Conservation (phyloP, 176 grass and related monocot genomes). For the Thinopyrum elongatum region DNA sequence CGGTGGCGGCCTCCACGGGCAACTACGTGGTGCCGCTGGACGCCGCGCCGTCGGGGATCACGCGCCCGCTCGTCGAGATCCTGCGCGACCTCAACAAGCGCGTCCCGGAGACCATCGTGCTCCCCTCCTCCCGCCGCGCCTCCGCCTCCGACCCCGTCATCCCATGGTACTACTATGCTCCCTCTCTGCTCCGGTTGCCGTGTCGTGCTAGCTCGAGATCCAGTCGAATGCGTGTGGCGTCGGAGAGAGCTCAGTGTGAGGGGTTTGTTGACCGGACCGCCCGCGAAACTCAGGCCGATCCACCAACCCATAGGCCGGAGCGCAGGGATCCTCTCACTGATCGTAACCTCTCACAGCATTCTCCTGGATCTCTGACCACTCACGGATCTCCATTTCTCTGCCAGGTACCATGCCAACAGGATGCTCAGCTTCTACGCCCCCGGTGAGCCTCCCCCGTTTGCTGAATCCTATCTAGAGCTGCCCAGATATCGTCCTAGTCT, state of each 20-base stretch:
- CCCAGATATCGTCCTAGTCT: neutral
- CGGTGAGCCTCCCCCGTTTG: conserved; percentile 43
- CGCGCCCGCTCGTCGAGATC: conserved; percentile 85
- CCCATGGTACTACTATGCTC: conserved; percentile 44
- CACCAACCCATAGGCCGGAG: neutral
- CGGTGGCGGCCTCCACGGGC: conserved; percentile 28
- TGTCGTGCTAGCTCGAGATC: neutral
- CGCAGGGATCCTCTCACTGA: neutral
- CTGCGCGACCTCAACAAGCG: conserved; percentile 96
- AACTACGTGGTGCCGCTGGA: conserved; percentile 80
- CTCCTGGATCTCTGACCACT: neutral
- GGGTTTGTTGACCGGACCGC: too few species aligned
- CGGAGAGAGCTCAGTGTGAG: neutral
- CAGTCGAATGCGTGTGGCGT: neutral
- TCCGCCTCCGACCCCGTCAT: conserved; percentile 47
- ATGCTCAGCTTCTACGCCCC: conserved; percentile 99
- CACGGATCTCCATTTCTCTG: neutral
- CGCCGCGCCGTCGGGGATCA: conserved; percentile 66
- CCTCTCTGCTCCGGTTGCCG: neutral
- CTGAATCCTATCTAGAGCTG: neutral
- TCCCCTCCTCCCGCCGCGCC: conserved; percentile 27
- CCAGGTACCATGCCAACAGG: conserved; percentile 93
- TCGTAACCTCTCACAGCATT: neutral
- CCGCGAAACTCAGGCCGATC: neutral
- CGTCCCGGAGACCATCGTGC: conserved; percentile 73